Evolutionary conservation across 2,329 filamentous ascomycete species (phyloP).

Genomic region (Verticillium longisporum): DNA sequence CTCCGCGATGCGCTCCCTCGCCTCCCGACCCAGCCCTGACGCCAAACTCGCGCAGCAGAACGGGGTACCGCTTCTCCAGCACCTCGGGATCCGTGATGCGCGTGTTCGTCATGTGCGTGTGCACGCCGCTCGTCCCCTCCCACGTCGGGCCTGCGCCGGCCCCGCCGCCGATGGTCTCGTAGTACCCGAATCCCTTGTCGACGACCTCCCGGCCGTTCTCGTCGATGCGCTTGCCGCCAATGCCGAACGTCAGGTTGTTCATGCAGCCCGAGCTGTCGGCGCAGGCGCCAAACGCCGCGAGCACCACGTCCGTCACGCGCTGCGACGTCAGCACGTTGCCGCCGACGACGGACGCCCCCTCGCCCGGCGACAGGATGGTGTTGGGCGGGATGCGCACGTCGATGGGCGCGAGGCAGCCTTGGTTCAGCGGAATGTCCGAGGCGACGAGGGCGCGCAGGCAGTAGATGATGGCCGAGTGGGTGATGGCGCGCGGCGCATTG

Average conservation of each 20-base stretch:
- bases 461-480: conserved; percentile 41
- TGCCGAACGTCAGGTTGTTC: conserved; percentile 82
- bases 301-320: conserved; percentile 75
- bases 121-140: conserved; percentile 21
- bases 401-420: conserved; percentile 75
- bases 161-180: conserved; percentile 27
- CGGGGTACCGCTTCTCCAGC: conserved; percentile 25
- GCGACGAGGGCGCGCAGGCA: conserved; percentile 73
- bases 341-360: conserved; percentile 73
- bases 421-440: conserved; percentile 79
- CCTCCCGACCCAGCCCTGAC: conserved; percentile 40
- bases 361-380: conserved; percentile 68
- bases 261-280: conserved; percentile 75
- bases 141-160: conserved; percentile 21
- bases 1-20: conserved; percentile 59
- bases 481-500: conserved; percentile 22
- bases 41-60: conserved; percentile 22
- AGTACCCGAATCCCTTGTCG: conserved; percentile 30
- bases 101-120: conserved; percentile 30
- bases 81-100: conserved; percentile 29
- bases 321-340: conserved; percentile 78
- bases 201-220: conserved; percentile 43
- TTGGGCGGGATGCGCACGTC: conserved; percentile 65
- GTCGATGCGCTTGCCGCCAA: conserved; percentile 55
- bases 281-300: conserved; percentile 73